phyloP scores from a whole-genome alignment of 331 rosid species.

The Cucumis variabilis region DNA sequence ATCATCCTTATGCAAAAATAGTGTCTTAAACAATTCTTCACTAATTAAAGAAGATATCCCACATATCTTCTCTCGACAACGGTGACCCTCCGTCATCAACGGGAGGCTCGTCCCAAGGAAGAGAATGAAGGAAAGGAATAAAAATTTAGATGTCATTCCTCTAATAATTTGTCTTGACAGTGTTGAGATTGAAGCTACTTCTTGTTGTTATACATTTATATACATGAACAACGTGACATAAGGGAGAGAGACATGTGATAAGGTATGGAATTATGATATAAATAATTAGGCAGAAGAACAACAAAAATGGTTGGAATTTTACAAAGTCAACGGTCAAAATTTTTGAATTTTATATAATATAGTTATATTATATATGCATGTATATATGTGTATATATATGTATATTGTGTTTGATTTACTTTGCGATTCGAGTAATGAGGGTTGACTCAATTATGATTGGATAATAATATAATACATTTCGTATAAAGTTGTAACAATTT shows the following conservation, averaged over 20 bases:
- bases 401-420: no score
- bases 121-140: not conserved
- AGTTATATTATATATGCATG: not conserved
- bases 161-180: not conserved
- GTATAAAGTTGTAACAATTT: not conserved
- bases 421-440: not conserved
- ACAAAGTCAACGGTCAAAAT: constrained; percentile 13
- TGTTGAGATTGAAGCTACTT: not conserved
- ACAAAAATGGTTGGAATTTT: not conserved
- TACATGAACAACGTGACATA: not conserved
- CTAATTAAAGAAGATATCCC: constrained; percentile 54
- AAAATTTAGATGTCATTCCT: not conserved
- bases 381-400: not conserved
- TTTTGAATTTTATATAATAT: not conserved
- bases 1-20: constrained; percentile 87
- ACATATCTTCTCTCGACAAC: not conserved
- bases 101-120: not conserved
- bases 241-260: not conserved
- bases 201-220: not conserved
- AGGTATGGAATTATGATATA: not conserved
- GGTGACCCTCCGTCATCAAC: constrained; percentile 35
- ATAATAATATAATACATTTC: not conserved
- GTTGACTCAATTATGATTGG: not conserved
- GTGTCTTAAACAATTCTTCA: constrained; percentile 41
- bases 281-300: not conserved